A percentile compares a stretch with the other conserved stretches of the same genome.
phyloP scores from a whole-genome alignment of 495 filamentous ascomycete species.

The Aspergillus campestris region DNA sequence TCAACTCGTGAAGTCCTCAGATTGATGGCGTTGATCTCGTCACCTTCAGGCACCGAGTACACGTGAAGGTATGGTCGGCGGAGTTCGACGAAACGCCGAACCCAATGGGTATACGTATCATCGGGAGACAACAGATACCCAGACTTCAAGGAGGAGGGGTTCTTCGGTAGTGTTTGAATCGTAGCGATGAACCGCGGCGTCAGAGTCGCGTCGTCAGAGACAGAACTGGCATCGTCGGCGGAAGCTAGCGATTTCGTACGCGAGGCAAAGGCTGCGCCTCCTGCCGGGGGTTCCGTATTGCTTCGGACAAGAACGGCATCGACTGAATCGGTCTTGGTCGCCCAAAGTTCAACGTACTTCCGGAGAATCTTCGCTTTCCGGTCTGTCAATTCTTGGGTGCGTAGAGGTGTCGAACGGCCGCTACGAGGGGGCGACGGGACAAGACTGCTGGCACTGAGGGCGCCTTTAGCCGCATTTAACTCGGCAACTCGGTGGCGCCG shows the following conservation, averaged over 20 bases:
- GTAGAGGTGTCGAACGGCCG: constrained; percentile 32
- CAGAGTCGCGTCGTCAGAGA: constrained; percentile 22
- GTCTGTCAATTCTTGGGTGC: constrained; percentile 41
- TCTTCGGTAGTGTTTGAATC: constrained; percentile 63
- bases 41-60: constrained; percentile 71
- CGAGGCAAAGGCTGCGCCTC: constrained; percentile 47
- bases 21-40: constrained; percentile 84
- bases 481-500: constrained; percentile 64
- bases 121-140: constrained; percentile 76
- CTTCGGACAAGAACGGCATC: constrained; percentile 63
- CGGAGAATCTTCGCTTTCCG: constrained; percentile 52
- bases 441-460: constrained; percentile 45
- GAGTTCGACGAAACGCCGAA: constrained; percentile 86
- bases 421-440: constrained; percentile 27
- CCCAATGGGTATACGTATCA: constrained; percentile 66
- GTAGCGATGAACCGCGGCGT: constrained; percentile 57
- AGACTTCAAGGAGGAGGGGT: constrained; percentile 65
- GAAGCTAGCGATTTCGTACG: constrained; percentile 16
- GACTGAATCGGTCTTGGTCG: constrained; percentile 61
- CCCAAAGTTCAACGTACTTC: constrained; percentile 73
- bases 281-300: constrained; percentile 66
- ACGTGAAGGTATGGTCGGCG: constrained; percentile 88
- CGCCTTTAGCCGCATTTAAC: constrained; percentile 66
- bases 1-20: constrained; percentile 80
- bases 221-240: constrained; percentile 16